Evolutionary conservation across 1,284 basidiomycete genomes (phyloP), one percentile per base, ranked within the genome.

Genomic region (Trichosporon sp.): DNA sequence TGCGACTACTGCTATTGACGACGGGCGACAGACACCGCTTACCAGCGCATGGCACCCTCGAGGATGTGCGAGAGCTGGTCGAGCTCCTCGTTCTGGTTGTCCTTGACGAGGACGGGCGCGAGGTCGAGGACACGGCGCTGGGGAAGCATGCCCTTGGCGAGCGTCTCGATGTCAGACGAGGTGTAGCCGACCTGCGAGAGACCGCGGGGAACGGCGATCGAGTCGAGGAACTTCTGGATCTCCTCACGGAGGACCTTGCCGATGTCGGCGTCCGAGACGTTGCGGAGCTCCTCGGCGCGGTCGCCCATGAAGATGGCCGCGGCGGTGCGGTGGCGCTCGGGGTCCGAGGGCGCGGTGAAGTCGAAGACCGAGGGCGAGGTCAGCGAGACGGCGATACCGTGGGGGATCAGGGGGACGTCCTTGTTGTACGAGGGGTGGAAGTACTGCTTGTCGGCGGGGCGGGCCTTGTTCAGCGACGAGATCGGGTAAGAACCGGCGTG

Each of bases 401-500:
- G 93, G 13, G 95, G 95, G 68, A 98, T 93, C 73, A 98, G 94
- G 8, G 95, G 94, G 68, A 90, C 87, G 73, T 91, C 88, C 18
- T 90, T 89, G 51, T 86, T 84, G 83, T 95, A 95, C 67, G 92
- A 92, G 60, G 92, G 88, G 81, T 97, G 86, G 29, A 84, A 83
- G 21, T 84, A 82, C 75, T 86, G 93, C 79, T 91, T 88, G 81
- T 91, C 94, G 80, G 92, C 91, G 3, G 93, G 91, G 0, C 93
- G 91, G 73, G 90, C 90, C 85, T 98, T 98, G 86, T 98, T 98
- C 77, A 98, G 84, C 1, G 95, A 95, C 21, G 93, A 95, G 73
- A 97, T 95, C 18, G 79, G 79, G 73, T 79, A 81, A 47, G 80
- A 79, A 70, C 77, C 77, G 21, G 77, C 79, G 74, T 81, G 79